Conservation (phyloP, 768 basidiomycete genomes). For the Boletus edulis region DNA sequence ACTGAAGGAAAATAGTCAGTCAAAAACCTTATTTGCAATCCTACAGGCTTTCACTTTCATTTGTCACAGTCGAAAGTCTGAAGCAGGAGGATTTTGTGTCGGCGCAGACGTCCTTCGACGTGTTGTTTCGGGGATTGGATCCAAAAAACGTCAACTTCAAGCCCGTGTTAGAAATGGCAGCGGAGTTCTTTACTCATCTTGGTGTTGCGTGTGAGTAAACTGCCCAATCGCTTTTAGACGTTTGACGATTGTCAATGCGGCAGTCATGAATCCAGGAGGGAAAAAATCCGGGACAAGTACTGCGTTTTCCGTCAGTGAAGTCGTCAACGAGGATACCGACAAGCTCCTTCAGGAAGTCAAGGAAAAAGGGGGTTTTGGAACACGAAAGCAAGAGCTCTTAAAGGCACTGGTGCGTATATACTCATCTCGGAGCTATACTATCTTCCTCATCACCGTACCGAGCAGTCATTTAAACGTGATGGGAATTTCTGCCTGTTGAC, state of each 20-base stretch:
- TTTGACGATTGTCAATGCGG: not conserved
- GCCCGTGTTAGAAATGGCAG: not conserved
- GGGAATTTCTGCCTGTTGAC: constrained; percentile 1
- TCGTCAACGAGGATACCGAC: not conserved
- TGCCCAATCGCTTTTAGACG: not conserved
- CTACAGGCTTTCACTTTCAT: not conserved
- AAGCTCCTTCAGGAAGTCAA: not conserved
- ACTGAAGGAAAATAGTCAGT: not conserved
- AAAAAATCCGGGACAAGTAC: not conserved
- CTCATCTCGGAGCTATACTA: not conserved
- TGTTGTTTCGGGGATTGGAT: not conserved
- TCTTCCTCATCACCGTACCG: not conserved
- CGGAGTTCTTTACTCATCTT: not conserved
- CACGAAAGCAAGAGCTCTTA: not conserved
- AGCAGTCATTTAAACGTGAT: constrained; percentile 4
- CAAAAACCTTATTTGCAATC: not conserved
- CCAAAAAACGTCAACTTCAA: not conserved
- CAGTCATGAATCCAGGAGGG: constrained; percentile 1
- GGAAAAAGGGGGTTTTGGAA: not conserved
- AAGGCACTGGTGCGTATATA: constrained; percentile 3
- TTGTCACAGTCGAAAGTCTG: constrained; percentile 1
- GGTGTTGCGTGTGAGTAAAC: not conserved
- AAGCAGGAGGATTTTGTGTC: not conserved
- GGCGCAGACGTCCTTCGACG: not conserved
- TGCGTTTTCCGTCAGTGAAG: not conserved